phyloP scores from a whole-genome alignment of 2,329 filamentous ascomycete genomes.

The Graphilbum sp. region DNA sequence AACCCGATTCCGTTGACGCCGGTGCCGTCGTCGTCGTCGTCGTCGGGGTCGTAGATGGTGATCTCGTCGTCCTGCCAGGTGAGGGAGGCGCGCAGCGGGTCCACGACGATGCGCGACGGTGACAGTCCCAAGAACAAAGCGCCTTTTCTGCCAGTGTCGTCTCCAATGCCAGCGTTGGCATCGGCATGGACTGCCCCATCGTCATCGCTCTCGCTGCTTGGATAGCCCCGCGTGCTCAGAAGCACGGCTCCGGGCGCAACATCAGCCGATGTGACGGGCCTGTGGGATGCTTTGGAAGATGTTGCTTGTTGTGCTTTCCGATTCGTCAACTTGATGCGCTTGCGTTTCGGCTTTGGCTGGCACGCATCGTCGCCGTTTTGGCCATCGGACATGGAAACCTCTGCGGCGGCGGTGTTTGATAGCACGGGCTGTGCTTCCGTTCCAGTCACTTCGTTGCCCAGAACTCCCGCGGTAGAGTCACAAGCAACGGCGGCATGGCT shows the following conservation, averaged over 20 bases:
- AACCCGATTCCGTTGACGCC: conserved; percentile 55
- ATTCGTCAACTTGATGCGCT: background rate
- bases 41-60: conserved; percentile 46
- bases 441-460: background rate
- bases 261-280: no score
- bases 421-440: no score
- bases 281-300: no score
- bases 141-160: conserved; percentile 1
- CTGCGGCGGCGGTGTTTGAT: background rate
- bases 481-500: background rate
- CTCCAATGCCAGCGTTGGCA: no score
- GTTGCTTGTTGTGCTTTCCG: no score
- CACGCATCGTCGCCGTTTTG: background rate
- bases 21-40: conserved; percentile 49
- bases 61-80: conserved; percentile 56
- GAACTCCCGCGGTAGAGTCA: no score
- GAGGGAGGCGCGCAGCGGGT: conserved; percentile 39
- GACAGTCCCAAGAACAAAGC: background rate
- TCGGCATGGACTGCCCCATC: no score
- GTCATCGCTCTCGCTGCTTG: conserved; percentile 12
- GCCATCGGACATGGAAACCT: conserved; percentile 5
- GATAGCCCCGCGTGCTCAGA: background rate
- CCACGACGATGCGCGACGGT: conserved; percentile 18
- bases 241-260: background rate
- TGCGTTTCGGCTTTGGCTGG: background rate